Evolutionary conservation across 768 basidiomycete genomes (phyloP).

Genomic region (Tulasnella sp.): DNA sequence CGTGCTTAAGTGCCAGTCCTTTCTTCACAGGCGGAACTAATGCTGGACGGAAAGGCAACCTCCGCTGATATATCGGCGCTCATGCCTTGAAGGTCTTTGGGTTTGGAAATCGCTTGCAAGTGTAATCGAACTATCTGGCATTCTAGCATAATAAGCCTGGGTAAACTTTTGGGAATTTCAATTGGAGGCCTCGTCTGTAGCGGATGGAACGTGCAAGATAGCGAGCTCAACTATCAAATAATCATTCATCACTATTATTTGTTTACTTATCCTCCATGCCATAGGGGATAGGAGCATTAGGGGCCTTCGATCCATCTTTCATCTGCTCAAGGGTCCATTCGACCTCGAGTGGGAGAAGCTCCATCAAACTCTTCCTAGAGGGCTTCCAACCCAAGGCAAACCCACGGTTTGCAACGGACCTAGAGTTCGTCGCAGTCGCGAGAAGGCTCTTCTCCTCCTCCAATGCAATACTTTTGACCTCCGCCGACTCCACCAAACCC

Average conservation of each 20-base stretch:
- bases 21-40: constrained; percentile 23
- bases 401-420: constrained; percentile 30
- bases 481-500: constrained; percentile 14
- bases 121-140: neutral
- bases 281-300: neutral
- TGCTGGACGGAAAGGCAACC: constrained; percentile 26
- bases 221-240: neutral
- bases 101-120: neutral
- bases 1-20: no score
- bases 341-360: constrained; percentile 12
- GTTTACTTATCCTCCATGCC: neutral
- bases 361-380: neutral
- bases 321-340: constrained; percentile 10
- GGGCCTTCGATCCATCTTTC: neutral
- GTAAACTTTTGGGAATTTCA: neutral
- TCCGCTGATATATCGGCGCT: constrained; percentile 24
- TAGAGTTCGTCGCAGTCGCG: constrained; percentile 30
- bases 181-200: neutral
- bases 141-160: neutral
- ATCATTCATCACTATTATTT: neutral
- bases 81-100: constrained; percentile 8
- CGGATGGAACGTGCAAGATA: neutral
- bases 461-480: constrained; percentile 13
- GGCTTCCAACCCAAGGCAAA: constrained; percentile 30
- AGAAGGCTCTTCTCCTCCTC: constrained; percentile 14